A percentile compares a stretch with the other conserved stretches of the same genome.
phyloP scores from a whole-genome alignment of 169 alveolate species.

The Plasmodium billcollinsi region DNA sequence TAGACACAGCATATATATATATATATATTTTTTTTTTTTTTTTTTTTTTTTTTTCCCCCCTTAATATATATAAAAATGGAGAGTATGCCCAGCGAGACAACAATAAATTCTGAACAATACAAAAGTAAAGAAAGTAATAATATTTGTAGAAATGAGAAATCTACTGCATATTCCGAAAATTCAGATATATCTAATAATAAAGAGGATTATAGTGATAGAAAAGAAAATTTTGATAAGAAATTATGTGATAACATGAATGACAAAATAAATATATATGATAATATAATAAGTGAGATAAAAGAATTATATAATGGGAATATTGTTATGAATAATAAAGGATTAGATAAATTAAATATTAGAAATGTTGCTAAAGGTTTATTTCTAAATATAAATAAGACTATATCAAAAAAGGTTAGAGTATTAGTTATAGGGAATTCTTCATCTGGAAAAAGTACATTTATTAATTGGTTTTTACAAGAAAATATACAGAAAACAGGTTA shows the following conservation, averaged over 20 bases:
- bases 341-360: slow-evolving; percentile 27
- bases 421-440: slow-evolving; percentile 88
- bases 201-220: slow-evolving; percentile 11
- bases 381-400: background rate
- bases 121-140: slow-evolving; percentile 16
- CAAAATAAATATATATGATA: slow-evolving; percentile 39
- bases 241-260: slow-evolving; percentile 51
- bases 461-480: slow-evolving; percentile 86
- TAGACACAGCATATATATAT: too few relatives aligned
- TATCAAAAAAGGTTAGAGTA: slow-evolving; percentile 73
- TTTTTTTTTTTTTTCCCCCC: too few relatives aligned
- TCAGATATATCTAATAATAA: slow-evolving; percentile 37
- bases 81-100: slow-evolving; percentile 63
- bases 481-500: slow-evolving; percentile 84
- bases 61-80: slow-evolving; percentile 12
- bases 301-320: slow-evolving; percentile 69
- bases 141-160: slow-evolving; percentile 27
- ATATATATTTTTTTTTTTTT: too few relatives aligned
- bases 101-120: slow-evolving; percentile 38
- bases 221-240: slow-evolving; percentile 45
- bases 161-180: slow-evolving; percentile 33
- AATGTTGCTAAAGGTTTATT: slow-evolving; percentile 19
- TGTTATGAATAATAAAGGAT: slow-evolving; percentile 60
- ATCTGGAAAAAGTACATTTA: slow-evolving; percentile 88
- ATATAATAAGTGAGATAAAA: slow-evolving; percentile 61